Base-by-base conservation (phyloP, 148 eudicot species). In the Tetragonia tetragonoides region DNA sequence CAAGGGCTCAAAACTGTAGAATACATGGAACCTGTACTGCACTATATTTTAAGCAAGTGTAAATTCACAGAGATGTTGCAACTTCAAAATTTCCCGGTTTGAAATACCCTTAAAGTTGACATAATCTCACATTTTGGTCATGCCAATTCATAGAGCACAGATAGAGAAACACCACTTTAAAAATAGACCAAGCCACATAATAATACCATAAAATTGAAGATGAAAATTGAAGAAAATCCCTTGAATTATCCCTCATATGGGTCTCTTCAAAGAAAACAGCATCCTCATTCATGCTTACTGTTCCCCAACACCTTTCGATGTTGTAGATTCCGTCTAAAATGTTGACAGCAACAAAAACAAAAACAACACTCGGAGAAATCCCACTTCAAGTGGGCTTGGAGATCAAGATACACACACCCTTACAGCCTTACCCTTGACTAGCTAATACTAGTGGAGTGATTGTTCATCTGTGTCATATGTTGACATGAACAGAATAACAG, bases 301-400 rank as follows among this genome's bases (percentile, higher is more conserved):
- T 49, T 73, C 77, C 76, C 65, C 77, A 63, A 72, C 70, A 44
- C 77, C 63, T 76, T 63, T 64, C 77, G 57, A 24, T 61, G 44
- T 70, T 68, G 62, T 12, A 20, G 17, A n/a, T 78, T 60, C 73
- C 62, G 24, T 62, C 59, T 28, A 70, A 20, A 18, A n/a, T 10
- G 46, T 70, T 37, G 54, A 76, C 10, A 68, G 42, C 67, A 73
- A 44, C 56, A 73, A 54, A 69, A 69, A 28, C 34, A 28, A 28
- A 28, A 28, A 28, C 34, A 28, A 28, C 34, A 28, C 34, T 14
- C 53, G 12, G 53, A 8, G 11, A 8, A 49, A 49, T 49, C 53
- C 53, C 53, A 49, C 53, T 9, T 44, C 47, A 44, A 44, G 47
- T 44, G 2, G 47, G 47, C 2, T 44, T 44, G 12, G 53, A 7